A percentile compares a stretch with the other conserved stretches of the same genome.
These are phyloP conservation scores for Suillus bovinus DNA, from an alignment of 768 basidiomycete genomes.

Conservation along the genomic window DNA sequence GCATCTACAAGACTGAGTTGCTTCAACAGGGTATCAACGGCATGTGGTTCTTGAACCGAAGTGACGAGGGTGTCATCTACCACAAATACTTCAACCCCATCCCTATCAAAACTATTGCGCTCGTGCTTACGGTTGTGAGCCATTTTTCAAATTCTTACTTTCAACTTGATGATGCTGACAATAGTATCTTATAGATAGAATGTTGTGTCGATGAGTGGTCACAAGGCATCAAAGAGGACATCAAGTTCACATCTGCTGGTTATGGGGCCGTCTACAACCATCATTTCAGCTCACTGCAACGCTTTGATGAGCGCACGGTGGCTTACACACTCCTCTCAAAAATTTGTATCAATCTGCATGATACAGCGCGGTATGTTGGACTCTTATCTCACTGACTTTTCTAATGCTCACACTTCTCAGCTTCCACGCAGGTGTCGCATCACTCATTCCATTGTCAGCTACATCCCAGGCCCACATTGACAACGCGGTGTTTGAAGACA, in stretches of 20 bases:
- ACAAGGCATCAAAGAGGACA: not conserved
- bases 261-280: slow-evolving; percentile 2
- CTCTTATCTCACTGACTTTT: not conserved
- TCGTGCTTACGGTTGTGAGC: not conserved
- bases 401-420: not conserved
- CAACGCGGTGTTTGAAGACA: not conserved
- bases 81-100: not conserved
- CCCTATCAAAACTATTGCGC: not conserved
- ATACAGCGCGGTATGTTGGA: slow-evolving; percentile 5
- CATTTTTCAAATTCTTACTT: not conserved
- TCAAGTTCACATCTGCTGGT: not conserved
- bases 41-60: not conserved
- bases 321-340: slow-evolving; percentile 1
- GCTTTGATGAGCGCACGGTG: slow-evolving; percentile 8
- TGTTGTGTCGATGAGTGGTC: not conserved
- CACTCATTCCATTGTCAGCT: not conserved
- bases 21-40: not conserved
- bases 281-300: slow-evolving; percentile 11
- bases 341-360: slow-evolving; percentile 2
- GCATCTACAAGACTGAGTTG: not conserved
- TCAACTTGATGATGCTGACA: not conserved
- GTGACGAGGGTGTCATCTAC: not conserved
- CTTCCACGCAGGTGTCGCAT: not conserved
- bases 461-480: not conserved
- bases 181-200: not conserved